Percentiles rank a stretch among this genome's conserved stretches.
Conservation (phyloP, 1,139 yeast genomes). For the Torulaspora pretoriensis region DNA sequence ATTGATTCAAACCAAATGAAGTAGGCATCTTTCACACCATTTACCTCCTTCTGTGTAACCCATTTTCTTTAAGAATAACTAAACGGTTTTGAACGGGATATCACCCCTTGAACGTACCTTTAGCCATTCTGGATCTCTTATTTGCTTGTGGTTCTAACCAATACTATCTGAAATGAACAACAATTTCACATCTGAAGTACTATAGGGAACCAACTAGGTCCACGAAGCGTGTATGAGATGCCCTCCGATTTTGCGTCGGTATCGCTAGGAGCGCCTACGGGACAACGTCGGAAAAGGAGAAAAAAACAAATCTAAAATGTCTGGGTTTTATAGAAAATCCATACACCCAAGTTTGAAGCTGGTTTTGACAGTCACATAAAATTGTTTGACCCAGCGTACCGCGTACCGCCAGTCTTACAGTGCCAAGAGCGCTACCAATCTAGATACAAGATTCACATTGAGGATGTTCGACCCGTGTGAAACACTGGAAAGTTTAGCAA, state of each 20-base stretch:
- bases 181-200: background rate
- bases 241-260: background rate
- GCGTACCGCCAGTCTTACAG: too few species aligned
- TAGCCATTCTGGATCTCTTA: conserved; percentile 37
- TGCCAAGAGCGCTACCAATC: too few species aligned
- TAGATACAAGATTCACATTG: background rate
- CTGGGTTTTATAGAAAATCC: background rate
- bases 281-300: too few species aligned
- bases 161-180: background rate
- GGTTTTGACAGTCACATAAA: background rate
- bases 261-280: too few species aligned
- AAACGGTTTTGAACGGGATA: conserved; percentile 39
- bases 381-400: background rate
- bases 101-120: conserved; percentile 40
- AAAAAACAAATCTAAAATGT: background rate
- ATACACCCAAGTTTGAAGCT: background rate
- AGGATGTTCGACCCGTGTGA: conserved; percentile 27
- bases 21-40: background rate
- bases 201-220: background rate
- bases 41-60: conserved; percentile 5
- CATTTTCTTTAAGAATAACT: conserved; percentile 32
- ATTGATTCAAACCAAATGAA: conserved; percentile 2
- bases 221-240: background rate
- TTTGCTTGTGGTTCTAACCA: conserved; percentile 1
- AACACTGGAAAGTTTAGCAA: conserved; percentile 18